Evolutionary conservation across 352 stramenopile genomes (phyloP), one percentile per base, ranked within the genome.

Genomic region (Globisporangium mamillatum): DNA sequence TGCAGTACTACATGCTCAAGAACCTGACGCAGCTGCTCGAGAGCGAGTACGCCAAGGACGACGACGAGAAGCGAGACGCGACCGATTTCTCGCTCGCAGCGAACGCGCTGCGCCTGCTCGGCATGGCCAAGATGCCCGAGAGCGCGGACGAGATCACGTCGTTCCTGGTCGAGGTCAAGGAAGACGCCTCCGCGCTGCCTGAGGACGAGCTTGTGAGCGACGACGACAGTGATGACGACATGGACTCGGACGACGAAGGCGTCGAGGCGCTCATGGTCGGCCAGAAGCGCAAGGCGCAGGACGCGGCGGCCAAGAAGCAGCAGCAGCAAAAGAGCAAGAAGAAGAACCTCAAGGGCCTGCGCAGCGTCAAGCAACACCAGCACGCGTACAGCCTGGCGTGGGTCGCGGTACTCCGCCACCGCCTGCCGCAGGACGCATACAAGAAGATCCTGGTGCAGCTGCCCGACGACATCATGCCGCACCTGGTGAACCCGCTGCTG

Each of bases 401-500:
- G 90, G 87, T 94, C 68, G 84, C 87, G 3, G 60, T 91, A 32
- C 75, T 95, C 29, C 84, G 88, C 32, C 85, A 95, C 70, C 80
- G 77, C n/a, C 66, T 94, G 52, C 82, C 86, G 4, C 77, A 81
- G 22, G 73, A 82, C 55, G 77, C 85, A 29, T 98, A 98, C 83
- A 97, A 96, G 60, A 88, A 92, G 64, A 87, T 98, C 18, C 77
- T 99, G 55, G 85, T 92, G 56, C 88, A 94, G 71, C 77, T 99
- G 10, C 95, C 97, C 3, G 88, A 94, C 41, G 86, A 97, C 50
- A 95, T 99, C 62, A 93, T 99, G 72, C 86, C 93, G 58, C 82
- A 98, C 70, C 78, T 98, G 36, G 76, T 82, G 50, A 95, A 97
- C 69, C 96, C 97, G 50, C 76, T 99, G 54, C 75, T 97, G 68